Base-by-base conservation (phyloP, 139 green algal species). In the Chlamydomonas sp. region DNA sequence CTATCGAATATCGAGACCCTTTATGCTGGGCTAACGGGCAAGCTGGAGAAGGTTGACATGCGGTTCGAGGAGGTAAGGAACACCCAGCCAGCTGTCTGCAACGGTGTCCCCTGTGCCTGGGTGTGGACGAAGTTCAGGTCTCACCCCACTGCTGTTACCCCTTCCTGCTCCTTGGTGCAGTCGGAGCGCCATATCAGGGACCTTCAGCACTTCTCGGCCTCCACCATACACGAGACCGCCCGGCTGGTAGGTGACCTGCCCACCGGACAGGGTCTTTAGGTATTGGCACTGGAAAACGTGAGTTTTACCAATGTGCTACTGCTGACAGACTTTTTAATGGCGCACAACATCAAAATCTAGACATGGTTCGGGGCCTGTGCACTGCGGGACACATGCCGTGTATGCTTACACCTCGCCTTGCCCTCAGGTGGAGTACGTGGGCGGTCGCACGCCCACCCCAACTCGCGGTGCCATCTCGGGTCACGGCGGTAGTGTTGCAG, bases 181-280 rank as follows among this genome's bases (percentile, higher is more conserved):
- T 85, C 67, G 57, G 89, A 91, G 73, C 72, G 74, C 5, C 63
- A 76, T 20, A 80, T 91, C 17, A 81, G 83, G 18, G 84, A 91
- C 8, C 79, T 91, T 20, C 89, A 91, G 79, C 84, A 89, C 61
- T 77, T 91, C 3, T 88, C 82, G 1, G 82, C 83, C 7, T 79
- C 79, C 71, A 61, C 84, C 14, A 85, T 91, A 6, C 67, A 80
- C 77, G 89, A 89, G 71, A 91, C 89, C 3, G 89, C 84, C 12
- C 87, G 87, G 3, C 81, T 91, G 81, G 87, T 91, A 10, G 6
- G 75, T 62, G 3, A 63, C 12, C 73, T 61, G 12, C 20, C 20
- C 73, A 49, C 31, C 31, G 31, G 31, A 49, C 31, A 49, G 31
- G 31, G 31, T 49, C 31, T 49, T 49, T 49, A 49, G 31, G 31